A percentile compares a stretch with the other conserved stretches of the same genome.
These are phyloP conservation scores for Prosopis cineraria DNA, from an alignment of 306 rosid genomes.

Conservation along the genomic window DNA sequence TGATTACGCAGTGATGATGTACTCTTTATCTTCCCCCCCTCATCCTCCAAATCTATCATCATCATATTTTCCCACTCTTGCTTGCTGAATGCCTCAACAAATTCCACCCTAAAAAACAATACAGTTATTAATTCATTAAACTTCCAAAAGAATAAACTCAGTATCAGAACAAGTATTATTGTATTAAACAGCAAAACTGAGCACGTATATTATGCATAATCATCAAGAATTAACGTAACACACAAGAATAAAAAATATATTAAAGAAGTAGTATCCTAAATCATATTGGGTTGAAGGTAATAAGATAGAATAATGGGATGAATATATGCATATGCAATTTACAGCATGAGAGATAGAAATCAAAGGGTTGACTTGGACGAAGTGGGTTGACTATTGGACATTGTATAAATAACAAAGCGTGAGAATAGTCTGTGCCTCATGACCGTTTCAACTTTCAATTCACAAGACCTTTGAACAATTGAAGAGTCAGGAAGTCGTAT, in stretches of 20 bases:
- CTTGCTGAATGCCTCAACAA: background rate
- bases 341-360: background rate
- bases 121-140: background rate
- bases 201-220: too few species aligned
- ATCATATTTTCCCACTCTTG: background rate
- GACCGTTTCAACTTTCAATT: background rate
- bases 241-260: too few species aligned
- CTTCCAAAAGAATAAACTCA: too few species aligned
- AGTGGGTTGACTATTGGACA: background rate
- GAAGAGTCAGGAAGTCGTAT: background rate
- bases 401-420: background rate
- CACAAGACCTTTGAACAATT: background rate
- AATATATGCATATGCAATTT: too few species aligned
- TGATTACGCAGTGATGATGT: background rate
- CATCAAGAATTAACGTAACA: too few species aligned
- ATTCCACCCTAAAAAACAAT: background rate
- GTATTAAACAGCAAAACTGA: too few species aligned
- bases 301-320: background rate
- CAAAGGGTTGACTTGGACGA: conserved; percentile 5
- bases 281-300: too few species aligned
- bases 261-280: too few species aligned
- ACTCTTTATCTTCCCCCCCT: background rate
- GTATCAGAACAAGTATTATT: too few species aligned
- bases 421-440: background rate
- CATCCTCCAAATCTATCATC: too few species aligned